Evolutionary conservation across 345 rosid genomes (phyloP), one percentile per base, ranked within the genome.

Genomic region (Populus euphratica): DNA sequence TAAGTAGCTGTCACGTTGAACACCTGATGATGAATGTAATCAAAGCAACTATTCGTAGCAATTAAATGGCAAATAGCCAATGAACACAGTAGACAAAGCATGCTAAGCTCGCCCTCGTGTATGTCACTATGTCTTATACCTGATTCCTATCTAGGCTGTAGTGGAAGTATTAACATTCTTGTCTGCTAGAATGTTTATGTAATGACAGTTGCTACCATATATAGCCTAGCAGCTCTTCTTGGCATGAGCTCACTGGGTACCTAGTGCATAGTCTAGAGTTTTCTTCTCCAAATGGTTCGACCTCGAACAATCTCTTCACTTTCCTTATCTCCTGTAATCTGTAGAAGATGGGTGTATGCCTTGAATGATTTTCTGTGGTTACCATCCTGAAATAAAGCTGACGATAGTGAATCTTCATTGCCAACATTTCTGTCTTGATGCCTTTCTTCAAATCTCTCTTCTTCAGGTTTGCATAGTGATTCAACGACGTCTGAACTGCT

Each of bases 301-400:
- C 93, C 95, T 79, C 91, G 83, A 5, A 87, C 89, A 33, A 89
- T 88, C 84, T 91, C 93, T 61, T 84, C 86, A 47, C 77, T 77
- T 77, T 65, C 27, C 0, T 69, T 44, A 68, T 73, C 78, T 13
- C 88, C 83, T 39, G 86, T 69, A 73, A 59, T 61, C 70, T 83
- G 88, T 21, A 91, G 90, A n/a, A 89, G 89, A 71, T 89, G 93
- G 62, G 91, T 89, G 73, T 77, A 91, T 73, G 76, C 82, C 27
- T 50, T 78, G 73, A 21, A 89, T 75, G 38, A 88, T 81, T 61
- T 87, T 0, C 2, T 50, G n/a, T 50, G 56, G n/a, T 50, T 50
- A 50, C 56, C 6, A 8, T 49, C 52, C 59, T 52, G 59, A 18
- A 52, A 52, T 21, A 52, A 52, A 52, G 3, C 82, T 10, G 91